Evolutionary conservation across 2,329 filamentous ascomycete species (phyloP), one percentile per base, ranked within the genome.

Genomic region (Aspergillus carbonarius): DNA sequence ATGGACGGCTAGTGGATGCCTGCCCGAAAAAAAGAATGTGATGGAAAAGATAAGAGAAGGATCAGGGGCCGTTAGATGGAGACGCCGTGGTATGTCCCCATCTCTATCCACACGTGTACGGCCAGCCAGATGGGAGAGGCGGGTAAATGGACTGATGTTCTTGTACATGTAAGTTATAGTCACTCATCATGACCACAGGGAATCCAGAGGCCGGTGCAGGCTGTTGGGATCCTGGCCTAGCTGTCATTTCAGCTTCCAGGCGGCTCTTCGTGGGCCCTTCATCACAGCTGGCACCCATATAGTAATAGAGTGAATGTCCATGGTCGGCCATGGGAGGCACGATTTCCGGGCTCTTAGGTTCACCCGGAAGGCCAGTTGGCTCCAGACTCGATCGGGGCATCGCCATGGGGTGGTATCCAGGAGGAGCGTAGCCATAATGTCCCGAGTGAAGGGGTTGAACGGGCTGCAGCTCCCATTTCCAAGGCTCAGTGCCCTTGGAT

Each of bases 381-480:
- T 55, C 62, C 32, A 72, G 44, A 2, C 62, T 57, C 3, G 65
- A 55, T 12, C 64, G 65, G 2, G 62, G 59, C 35, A 71, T 32
- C 25, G 66, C 55, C 42, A 71, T 59, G 4, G 63, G 64, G 6
- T 66, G 63, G 42, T 65, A 70, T 3, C 60, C 66, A 6, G 57
- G 23, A 2, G 65, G 67, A 1, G 62, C 42, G 34, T 68, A 73
- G 49, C 44, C 60, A 25, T 67, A 70, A 20, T 60, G 60, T 5
- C 62, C 60, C 7, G 58, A 27, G n/a, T 59, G 58, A 18, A 54
- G 30, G 10, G 63, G 54, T 1, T 65, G 66, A 2, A 67, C 51
- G 12, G 65, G 57, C 18, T 66, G 69, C 48, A 70, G 58, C 59
- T 70, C 65, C 71, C 72, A 73, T 54, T 68, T 68, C 66, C 68